Base-by-base conservation (phyloP, 2,329 filamentous ascomycete species). In the Fusarium ambrosium region DNA sequence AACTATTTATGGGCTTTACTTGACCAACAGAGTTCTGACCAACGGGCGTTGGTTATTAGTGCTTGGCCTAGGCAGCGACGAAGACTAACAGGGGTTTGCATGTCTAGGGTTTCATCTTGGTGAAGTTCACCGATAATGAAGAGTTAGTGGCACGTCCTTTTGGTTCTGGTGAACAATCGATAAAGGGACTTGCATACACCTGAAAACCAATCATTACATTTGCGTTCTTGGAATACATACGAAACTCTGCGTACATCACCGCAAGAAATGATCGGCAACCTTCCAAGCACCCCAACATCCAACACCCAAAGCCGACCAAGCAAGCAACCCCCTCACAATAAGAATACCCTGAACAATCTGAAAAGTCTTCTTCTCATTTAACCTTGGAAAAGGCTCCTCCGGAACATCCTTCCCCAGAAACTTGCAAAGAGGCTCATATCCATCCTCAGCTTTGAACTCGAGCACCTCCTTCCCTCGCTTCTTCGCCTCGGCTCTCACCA, bases 371-470 rank as follows among this genome's bases (percentile, higher is more conserved):
- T 67, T 77, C 56, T 78, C 77, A 13, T 78, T 78, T 14, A 78
- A 22, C 14, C 43, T 41, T 1, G 77, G 77, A 22, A 78, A 78
- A 0, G 77, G 73, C 2, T 66, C 62, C 1, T 62, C 13, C 0
- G 73, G 77, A 0, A 78, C n/a, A 0, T 78, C 75, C 9, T 68
- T 72, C 0, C 51, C 69, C 4, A 78, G 13, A 60, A 86, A 85
- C 65, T 80, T 70, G 71, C 85, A 87, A 27, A 88, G 76, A 11
- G 84, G 83, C 39, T 79, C 81, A 86, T 86, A 87, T 1, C 84
- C 85, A 39, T 86, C 82, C 60, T 81, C 76, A 0, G 80, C 76
- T 60, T 79, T 75, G 60, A 78, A 81, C 18, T 76, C 66, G 1
- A 81, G 64, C 1, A 81, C 66, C 48, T 74, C 64, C 0, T 79